phyloP scores from a whole-genome alignment of 495 filamentous ascomycete genomes.

The Pyronema omphalodes region DNA sequence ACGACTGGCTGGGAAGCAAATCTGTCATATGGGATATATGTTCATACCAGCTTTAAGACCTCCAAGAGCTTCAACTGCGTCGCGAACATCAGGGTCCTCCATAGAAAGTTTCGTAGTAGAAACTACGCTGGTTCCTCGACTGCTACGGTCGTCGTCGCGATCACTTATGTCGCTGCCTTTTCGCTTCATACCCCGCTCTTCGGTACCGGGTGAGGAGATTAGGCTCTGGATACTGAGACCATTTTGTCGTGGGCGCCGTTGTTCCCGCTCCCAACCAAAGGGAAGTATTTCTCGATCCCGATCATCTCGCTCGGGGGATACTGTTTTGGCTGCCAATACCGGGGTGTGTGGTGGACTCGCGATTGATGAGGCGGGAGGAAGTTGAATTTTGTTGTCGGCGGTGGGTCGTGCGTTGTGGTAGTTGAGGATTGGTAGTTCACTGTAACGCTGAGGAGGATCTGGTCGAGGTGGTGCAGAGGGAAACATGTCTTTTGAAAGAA shows the following conservation, averaged over 20 bases:
- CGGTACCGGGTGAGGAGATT: constrained; percentile 23
- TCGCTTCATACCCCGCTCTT: constrained; percentile 16
- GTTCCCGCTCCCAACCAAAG: constrained; percentile 4
- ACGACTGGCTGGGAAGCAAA: background rate
- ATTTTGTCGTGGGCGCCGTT: background rate
- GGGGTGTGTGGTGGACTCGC: background rate
- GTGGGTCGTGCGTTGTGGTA: constrained; percentile 17
- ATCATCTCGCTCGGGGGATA: background rate
- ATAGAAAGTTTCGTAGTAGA: constrained; percentile 36
- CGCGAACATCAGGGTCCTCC: constrained; percentile 63
- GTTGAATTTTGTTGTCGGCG: constrained; percentile 6
- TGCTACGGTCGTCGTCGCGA: constrained; percentile 15
- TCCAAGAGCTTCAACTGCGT: constrained; percentile 72
- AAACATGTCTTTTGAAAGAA: constrained; percentile 3
- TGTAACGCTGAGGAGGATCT: background rate
- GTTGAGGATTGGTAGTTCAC: constrained; percentile 15
- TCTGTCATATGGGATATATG: background rate
- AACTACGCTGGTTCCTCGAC: constrained; percentile 32
- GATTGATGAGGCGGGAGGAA: constrained; percentile 1
- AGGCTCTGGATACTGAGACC: constrained; percentile 18
- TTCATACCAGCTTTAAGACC: constrained; percentile 61
- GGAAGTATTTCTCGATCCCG: background rate
- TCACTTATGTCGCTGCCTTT: constrained; percentile 22
- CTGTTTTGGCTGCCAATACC: background rate
- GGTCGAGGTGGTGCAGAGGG: constrained; percentile 6